Percentiles rank a stretch among this genome's conserved stretches.
These are phyloP conservation scores for Dothideomycetes sp. DNA, from an alignment of 2,329 filamentous ascomycete species.

Conservation along the genomic window DNA sequence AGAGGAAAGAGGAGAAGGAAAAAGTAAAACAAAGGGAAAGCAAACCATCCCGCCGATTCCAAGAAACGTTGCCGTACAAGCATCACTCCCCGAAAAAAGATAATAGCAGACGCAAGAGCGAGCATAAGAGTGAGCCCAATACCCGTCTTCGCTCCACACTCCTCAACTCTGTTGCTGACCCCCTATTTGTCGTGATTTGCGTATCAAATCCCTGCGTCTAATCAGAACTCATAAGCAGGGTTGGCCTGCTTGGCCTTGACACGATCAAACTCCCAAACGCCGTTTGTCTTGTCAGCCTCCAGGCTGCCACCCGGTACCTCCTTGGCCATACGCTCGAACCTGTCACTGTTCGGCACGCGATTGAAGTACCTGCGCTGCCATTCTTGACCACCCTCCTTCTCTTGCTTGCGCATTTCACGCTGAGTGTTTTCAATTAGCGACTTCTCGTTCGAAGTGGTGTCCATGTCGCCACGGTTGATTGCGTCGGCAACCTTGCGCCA, in stretches of 20 bases:
- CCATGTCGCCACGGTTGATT: constrained; percentile 76
- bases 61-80: too few species aligned
- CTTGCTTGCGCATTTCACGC: constrained; percentile 63
- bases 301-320: constrained; percentile 35
- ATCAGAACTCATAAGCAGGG: constrained; percentile 2
- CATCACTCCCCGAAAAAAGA: too few species aligned
- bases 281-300: constrained; percentile 58
- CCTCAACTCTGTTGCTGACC: too few species aligned
- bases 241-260: constrained; percentile 9
- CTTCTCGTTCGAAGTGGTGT: constrained; percentile 69
- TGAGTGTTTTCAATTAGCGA: constrained; percentile 83
- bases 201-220: too few species aligned
- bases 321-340: constrained; percentile 40
- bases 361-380: constrained; percentile 85
- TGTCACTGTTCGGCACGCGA: constrained; percentile 29
- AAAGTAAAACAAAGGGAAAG: too few species aligned
- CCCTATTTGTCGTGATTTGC: too few species aligned
- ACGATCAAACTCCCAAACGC: constrained; percentile 54
- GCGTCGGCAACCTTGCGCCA: constrained; percentile 79
- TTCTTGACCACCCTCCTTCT: constrained; percentile 61
- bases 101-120: too few species aligned
- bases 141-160: too few species aligned
- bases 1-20: too few species aligned
- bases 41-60: too few species aligned
- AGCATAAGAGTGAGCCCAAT: too few species aligned